phyloP scores from a whole-genome alignment of 2,329 filamentous ascomycete species.

The Phialophora macrospora region DNA sequence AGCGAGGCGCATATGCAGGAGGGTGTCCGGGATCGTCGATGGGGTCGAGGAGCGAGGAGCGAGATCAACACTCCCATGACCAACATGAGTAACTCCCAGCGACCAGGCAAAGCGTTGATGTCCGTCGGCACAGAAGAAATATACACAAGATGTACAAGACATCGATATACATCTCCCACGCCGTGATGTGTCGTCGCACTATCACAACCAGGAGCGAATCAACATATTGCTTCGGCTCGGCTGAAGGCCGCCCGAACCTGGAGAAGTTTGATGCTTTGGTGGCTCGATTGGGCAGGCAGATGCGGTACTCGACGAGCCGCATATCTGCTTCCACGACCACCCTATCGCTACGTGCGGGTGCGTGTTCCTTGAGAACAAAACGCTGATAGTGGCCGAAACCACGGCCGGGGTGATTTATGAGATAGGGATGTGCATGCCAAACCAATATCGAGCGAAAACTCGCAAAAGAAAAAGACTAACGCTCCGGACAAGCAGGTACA shows the following conservation, averaged over 20 bases:
- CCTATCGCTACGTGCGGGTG: neutral
- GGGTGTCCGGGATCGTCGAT: slow-evolving; percentile 65
- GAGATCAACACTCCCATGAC: slow-evolving; percentile 1
- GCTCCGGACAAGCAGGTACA: neutral
- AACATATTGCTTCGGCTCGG: neutral
- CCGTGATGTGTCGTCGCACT: neutral
- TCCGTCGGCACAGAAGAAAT: slow-evolving; percentile 18
- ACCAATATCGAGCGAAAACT: neutral
- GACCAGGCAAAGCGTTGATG: slow-evolving; percentile 5
- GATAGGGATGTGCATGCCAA: neutral
- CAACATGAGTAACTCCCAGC: slow-evolving; percentile 9
- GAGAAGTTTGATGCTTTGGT: slow-evolving; percentile 7
- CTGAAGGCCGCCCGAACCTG: slow-evolving; percentile 6
- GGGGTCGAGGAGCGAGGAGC: slow-evolving; percentile 14
- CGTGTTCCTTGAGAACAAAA: no score
- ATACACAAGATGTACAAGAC: neutral
- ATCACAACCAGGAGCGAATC: slow-evolving; percentile 2
- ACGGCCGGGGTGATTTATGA: neutral
- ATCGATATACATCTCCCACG: slow-evolving; percentile 4
- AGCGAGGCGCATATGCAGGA: slow-evolving; percentile 64
- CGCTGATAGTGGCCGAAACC: neutral
- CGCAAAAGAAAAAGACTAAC: neutral
- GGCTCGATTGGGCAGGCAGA: slow-evolving; percentile 9
- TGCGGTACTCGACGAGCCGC: neutral
- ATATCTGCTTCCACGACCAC: neutral